Evolutionary conservation across 1,139 yeast genomes (phyloP), one percentile per base, ranked within the genome.

Genomic region (Pichia sp.): DNA sequence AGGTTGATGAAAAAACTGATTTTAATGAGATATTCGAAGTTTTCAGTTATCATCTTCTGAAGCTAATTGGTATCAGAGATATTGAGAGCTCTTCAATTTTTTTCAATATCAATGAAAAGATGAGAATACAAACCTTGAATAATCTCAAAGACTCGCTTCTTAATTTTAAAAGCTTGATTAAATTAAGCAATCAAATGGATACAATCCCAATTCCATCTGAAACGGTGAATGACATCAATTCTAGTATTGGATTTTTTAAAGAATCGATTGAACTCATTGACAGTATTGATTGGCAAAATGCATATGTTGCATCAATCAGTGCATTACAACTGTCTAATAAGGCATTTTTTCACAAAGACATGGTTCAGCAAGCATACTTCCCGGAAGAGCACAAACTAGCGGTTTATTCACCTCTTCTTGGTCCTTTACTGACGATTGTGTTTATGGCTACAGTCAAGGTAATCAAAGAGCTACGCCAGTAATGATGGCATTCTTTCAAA

Each of bases 321-420:
- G 79, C 92, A 6, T 68, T 77, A 32, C 61, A 67, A 37, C 62
- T 68, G 34, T 79, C 95, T 1, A 85, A 87, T 55, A 67, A 69
- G 36, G 97, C 97, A 0, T 90, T 92, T 57, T 92, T 90, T 61
- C 95, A 90, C 54, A 85, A 85, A 56, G 90, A 84, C 62, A 90
- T 92, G 95, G 92, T 90, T 7, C 95, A 87, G 57, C 97, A 90
- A 59, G 85, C 85, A 41, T 88, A 85, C 58, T 88, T 90, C 69
- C 97, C 97, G 0, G 90, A 86, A 53, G 97, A 90, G 59, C 97
- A 92, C 61, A 88, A 87, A 60, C 69, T 90, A 57, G 97, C 97
- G 0, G 95, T 92, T 0, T 92, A 88, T 53, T 69, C 87, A 56
- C 98, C 97, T 0, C 66, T 92, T 44, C 64, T 88, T 36, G 97